Evolutionary conservation across 371 early-diverging fungal genomes (phyloP).

Genomic region (Entomophthora muscae): DNA sequence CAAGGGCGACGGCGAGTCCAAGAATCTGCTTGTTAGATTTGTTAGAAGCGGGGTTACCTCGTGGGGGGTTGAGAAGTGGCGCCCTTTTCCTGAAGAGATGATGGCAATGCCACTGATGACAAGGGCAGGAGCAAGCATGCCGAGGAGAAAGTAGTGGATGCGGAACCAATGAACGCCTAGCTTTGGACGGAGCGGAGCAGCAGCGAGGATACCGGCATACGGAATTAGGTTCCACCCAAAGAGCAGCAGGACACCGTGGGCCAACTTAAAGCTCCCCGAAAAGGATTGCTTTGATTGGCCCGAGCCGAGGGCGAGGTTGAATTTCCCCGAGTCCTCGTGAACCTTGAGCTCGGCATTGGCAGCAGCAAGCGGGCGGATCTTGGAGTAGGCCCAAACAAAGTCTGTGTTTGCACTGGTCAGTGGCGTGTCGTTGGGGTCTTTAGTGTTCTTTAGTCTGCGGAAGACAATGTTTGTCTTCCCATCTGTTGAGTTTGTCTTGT

Average conservation of each 20-base stretch:
- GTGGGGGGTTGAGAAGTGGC: background rate
- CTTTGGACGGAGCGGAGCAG: background rate
- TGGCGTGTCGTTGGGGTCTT: background rate
- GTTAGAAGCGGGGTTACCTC: background rate
- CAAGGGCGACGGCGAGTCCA: background rate
- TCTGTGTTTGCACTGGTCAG: background rate
- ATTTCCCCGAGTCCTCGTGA: constrained; percentile 1
- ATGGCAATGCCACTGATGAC: background rate
- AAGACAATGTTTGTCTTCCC: background rate
- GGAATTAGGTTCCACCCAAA: constrained; percentile 5
- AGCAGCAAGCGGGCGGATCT: background rate
- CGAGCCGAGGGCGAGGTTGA: background rate
- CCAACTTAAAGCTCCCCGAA: background rate
- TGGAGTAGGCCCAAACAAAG: constrained; percentile 6
- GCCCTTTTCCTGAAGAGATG: background rate
- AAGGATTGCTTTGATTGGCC: background rate
- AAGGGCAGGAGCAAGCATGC: background rate
- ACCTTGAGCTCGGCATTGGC: background rate
- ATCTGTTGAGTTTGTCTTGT: background rate
- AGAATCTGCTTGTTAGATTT: background rate
- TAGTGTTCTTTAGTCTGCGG: constrained; percentile 6
- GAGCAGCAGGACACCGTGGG: constrained; percentile 3
- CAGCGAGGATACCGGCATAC: background rate
- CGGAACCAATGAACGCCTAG: constrained; percentile 1
- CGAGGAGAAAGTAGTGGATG: background rate